These are phyloP conservation scores for Tricholoma furcatifolium DNA, from an alignment of 768 basidiomycete genomes.

Conservation along the genomic window DNA sequence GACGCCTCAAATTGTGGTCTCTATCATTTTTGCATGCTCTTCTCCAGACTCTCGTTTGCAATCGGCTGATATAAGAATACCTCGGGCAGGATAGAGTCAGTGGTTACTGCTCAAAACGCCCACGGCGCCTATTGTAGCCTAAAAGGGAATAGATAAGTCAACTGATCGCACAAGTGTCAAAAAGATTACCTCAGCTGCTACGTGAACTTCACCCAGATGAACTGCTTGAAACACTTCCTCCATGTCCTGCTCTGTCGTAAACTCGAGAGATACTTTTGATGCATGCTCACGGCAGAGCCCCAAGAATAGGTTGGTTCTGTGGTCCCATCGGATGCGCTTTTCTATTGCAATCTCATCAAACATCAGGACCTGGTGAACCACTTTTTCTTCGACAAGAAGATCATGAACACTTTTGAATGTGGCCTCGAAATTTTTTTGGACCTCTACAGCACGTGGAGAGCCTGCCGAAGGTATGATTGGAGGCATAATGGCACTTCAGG, in stretches of 20 bases:
- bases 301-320: constrained; percentile 2
- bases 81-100: constrained; percentile 22
- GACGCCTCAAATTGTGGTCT: constrained; percentile 9
- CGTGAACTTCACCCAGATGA: constrained; percentile 9
- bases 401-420: constrained; percentile 5
- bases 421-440: constrained; percentile 2
- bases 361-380: constrained; percentile 9
- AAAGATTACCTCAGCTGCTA: constrained; percentile 12
- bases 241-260: constrained; percentile 11
- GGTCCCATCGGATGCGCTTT: constrained; percentile 5
- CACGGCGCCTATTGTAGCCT: constrained; percentile 27
- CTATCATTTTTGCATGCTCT: constrained; percentile 20
- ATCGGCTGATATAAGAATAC: constrained; percentile 26
- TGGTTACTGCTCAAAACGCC: constrained; percentile 25
- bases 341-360: constrained; percentile 12
- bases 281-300: constrained; percentile 12
- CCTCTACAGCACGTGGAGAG: constrained; percentile 1
- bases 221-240: constrained; percentile 7
- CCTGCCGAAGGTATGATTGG: constrained; percentile 3
- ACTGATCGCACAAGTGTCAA: neutral
- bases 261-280: constrained; percentile 6
- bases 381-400: neutral
- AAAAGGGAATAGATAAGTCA: constrained; percentile 13
- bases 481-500: too few relatives aligned
- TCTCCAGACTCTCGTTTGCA: constrained; percentile 26